Conservation (phyloP, 1,284 basidiomycete genomes). For the Pulveroboletus sp. region DNA sequence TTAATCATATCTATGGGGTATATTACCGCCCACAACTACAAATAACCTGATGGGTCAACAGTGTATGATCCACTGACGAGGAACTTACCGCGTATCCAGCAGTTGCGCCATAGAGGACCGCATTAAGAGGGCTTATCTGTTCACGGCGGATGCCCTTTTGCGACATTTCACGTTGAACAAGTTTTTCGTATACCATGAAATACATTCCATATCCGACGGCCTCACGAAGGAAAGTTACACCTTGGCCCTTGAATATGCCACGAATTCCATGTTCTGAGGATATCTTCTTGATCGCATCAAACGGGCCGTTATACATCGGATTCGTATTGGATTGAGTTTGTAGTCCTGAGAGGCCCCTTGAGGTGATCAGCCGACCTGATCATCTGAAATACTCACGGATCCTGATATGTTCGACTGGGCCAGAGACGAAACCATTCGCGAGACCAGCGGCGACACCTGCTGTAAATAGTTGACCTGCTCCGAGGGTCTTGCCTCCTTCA, state of each 20-base stretch:
- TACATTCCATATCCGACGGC: conserved; percentile 85
- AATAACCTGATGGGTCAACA: background rate
- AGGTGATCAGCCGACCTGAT: conserved; percentile 1
- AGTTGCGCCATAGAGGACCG: conserved; percentile 81
- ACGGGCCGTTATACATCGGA: conserved; percentile 77
- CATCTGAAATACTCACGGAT: conserved; percentile 65
- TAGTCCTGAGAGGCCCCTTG: conserved; percentile 52
- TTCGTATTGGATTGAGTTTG: conserved; percentile 83
- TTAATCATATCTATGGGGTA: conserved; percentile 96
- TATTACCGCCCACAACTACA: conserved; percentile 78
- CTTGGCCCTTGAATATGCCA: conserved; percentile 91
- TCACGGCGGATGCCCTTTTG: conserved; percentile 66
- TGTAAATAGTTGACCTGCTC: conserved; percentile 64
- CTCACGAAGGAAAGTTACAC: conserved; percentile 87
- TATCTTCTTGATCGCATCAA: conserved; percentile 84
- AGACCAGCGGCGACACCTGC: conserved; percentile 86
- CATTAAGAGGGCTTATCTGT: conserved; percentile 72
- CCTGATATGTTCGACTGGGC: conserved; percentile 96
- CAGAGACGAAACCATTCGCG: conserved; percentile 89
- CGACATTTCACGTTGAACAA: conserved; percentile 83
- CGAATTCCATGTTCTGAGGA: conserved; percentile 69
- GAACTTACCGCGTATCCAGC: conserved; percentile 77
- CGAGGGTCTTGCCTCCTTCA: conserved; percentile 53
- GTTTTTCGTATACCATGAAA: conserved; percentile 91
- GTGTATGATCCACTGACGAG: background rate